Evolutionary conservation across 768 basidiomycete species (phyloP).

Genomic region (Trametes sanguinea): DNA sequence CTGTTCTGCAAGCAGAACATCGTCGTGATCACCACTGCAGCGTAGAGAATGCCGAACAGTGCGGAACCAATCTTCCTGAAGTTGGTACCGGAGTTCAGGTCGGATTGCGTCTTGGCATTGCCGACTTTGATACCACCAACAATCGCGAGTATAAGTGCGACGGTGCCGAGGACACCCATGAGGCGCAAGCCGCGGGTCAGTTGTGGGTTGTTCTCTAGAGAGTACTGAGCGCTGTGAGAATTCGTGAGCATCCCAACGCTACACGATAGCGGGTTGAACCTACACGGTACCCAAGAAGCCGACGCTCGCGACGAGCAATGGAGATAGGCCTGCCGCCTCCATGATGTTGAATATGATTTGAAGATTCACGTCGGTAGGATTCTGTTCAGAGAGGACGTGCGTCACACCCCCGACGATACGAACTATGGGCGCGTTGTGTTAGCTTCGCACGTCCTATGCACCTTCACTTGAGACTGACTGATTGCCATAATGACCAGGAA

Average conservation of each 20-base stretch:
- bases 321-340: constrained; percentile 42
- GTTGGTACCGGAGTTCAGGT: constrained; percentile 26
- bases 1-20: constrained; percentile 18
- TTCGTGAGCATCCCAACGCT: not conserved
- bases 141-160: constrained; percentile 37
- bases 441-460: not conserved
- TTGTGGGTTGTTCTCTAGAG: constrained; percentile 26
- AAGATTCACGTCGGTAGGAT: constrained; percentile 43
- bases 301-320: constrained; percentile 40
- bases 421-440: constrained; percentile 37
- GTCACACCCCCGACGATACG: constrained; percentile 60
- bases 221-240: constrained; percentile 30
- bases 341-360: constrained; percentile 55
- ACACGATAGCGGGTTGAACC: not conserved
- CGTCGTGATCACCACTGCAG: constrained; percentile 34
- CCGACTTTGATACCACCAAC: constrained; percentile 32
- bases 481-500: constrained; percentile 60
- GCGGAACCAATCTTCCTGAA: constrained; percentile 38
- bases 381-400: constrained; percentile 55
- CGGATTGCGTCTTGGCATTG: constrained; percentile 18
- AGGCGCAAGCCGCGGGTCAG: constrained; percentile 25
- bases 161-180: constrained; percentile 31
- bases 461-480: constrained; percentile 39
- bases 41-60: constrained; percentile 39
- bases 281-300: constrained; percentile 40